Evolutionary conservation across 345 rosid genomes (phyloP).

Genomic region (Rhodamnia rubescens): DNA sequence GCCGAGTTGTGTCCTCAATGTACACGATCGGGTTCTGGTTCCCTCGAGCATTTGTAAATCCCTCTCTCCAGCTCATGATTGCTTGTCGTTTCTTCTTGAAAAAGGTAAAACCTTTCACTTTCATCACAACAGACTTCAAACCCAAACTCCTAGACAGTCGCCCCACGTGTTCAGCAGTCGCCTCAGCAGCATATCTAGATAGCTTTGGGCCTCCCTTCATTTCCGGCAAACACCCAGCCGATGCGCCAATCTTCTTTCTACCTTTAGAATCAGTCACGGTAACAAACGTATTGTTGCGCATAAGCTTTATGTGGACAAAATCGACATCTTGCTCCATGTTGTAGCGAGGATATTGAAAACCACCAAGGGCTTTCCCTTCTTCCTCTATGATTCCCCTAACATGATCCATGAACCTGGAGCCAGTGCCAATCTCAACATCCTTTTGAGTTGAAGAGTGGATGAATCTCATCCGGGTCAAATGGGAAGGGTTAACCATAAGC

Average conservation of each 20-base stretch:
- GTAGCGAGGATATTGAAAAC: constrained; percentile 6
- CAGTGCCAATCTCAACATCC: constrained; percentile 10
- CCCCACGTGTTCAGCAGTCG: constrained; percentile 83
- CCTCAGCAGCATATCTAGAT: constrained; percentile 70
- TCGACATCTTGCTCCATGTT: constrained; percentile 45
- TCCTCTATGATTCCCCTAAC: constrained; percentile 37
- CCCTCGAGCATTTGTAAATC: constrained; percentile 35
- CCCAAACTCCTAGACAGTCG: constrained; percentile 53
- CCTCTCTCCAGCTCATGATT: constrained; percentile 64
- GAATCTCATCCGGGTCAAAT: constrained; percentile 15
- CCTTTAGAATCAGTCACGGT: constrained; percentile 79
- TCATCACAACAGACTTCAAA: constrained; percentile 67
- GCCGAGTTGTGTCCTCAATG: constrained; percentile 77
- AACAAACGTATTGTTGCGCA: constrained; percentile 68
- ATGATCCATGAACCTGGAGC: constrained; percentile 24
- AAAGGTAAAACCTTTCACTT: constrained; percentile 68
- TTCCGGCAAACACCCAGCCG: constrained; percentile 49
- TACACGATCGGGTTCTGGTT: constrained; percentile 48
- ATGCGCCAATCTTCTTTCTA: constrained; percentile 41
- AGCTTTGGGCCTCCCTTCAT: constrained; percentile 47
- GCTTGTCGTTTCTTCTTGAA: constrained; percentile 84
- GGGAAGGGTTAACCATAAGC: background rate
- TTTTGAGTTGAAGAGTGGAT: constrained; percentile 15
- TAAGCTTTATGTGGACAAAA: constrained; percentile 55
- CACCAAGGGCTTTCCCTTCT: constrained; percentile 12